Conservation (phyloP, 1,284 basidiomycete genomes). For the Sparassis latifolia region DNA sequence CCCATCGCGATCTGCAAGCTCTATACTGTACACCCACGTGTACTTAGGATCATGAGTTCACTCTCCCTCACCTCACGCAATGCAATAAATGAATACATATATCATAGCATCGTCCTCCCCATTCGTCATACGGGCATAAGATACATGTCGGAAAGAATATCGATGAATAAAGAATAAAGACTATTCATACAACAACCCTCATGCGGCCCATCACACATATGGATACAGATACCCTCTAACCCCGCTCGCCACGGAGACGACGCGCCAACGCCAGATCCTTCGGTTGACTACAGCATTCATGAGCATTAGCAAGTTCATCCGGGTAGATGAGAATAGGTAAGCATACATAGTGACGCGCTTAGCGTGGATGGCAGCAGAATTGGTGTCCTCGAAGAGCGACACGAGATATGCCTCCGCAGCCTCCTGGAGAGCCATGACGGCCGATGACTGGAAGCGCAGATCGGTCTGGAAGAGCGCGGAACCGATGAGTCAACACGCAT, state of each 20-base stretch:
- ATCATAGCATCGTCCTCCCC: no score
- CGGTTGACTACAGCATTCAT: conserved; percentile 33
- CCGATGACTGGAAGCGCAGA: conserved; percentile 91
- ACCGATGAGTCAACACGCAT: background rate
- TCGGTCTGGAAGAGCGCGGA: conserved; percentile 47
- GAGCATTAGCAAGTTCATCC: background rate
- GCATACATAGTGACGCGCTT: conserved; percentile 75
- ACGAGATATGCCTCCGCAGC: conserved; percentile 91
- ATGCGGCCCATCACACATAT: no score
- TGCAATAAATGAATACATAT: no score
- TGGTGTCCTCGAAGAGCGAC: conserved; percentile 82
- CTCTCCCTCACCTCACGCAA: no score
- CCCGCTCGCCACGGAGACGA: conserved; percentile 73
- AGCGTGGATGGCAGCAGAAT: conserved; percentile 80
- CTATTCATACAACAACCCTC: no score
- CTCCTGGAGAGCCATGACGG: conserved; percentile 88
- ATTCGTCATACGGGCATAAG: no score
- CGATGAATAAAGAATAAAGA: no score
- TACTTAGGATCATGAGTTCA: no score
- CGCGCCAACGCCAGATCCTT: conserved; percentile 80
- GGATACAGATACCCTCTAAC: no score
- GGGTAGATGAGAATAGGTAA: background rate
- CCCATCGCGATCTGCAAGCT: no score
- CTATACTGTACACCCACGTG: no score
- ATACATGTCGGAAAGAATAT: no score